Base-by-base conservation (phyloP, 129 eudicot species). In the Artemisia argyi region DNA sequence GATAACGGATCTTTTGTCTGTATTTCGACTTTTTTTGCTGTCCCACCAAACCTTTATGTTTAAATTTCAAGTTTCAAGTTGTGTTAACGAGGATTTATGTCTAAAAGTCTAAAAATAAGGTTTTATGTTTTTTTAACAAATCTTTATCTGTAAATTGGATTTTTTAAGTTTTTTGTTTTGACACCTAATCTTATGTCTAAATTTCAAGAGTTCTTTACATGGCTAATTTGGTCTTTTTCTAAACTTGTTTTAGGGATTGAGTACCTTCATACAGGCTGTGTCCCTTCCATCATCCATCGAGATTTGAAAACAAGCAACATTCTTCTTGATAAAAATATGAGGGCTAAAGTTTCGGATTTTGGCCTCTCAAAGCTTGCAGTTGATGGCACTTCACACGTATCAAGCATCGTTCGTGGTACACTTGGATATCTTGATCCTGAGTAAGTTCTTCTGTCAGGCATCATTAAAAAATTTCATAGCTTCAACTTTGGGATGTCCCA, bases 401-500 rank as follows among this genome's bases (percentile, higher is more conserved):
- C 99, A 17, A 94, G 99, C 85, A 88, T 90, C 5, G 99, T 94
- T 76, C 95, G 97, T 65, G 99, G 99, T 79, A 94, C 99, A 22
- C 94, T 94, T 46, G 99, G 99, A 18, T 94, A 94, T 84, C 89
- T 94, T 26, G 99, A 94, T 78, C 99, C 99, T 0, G 99, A 94
- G 99, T 94, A 86, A 79, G 96, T 50, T 67, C 61, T 17, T 32
- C 58, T 54, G 64, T 15, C 1, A 39, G 1, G 20, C 66, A 61
- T 61, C 44, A 9, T 61, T 28, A 1, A 28, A 26, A 60, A 19
- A 2, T 14, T 46, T 30, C 46, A 28, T 7, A 11, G 8, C 55
- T 65, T 65, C 15, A n/a, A 48, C 48, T 46, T 72, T 72, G 0
- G 58, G 28, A 15, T 59, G 68, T n/a, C 28, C 61, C 20, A 49